A percentile compares a stretch with the other conserved stretches of the same genome.
These are phyloP conservation scores for Didymella arachidicola DNA, from an alignment of 2,329 filamentous ascomycete genomes.

Conservation along the genomic window DNA sequence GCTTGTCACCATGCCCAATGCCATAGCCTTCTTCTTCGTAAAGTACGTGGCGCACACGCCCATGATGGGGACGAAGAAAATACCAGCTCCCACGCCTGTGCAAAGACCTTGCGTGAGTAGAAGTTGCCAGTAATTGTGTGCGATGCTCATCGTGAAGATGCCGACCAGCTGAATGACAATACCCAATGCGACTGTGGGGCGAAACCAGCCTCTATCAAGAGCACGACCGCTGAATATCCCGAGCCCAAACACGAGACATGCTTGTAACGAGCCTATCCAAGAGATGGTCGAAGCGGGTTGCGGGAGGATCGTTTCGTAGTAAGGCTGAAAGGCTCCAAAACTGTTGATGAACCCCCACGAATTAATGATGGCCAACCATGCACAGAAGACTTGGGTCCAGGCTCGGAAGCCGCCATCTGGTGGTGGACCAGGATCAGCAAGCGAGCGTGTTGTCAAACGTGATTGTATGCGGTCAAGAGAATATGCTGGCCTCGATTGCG, in stretches of 20 bases:
- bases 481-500: slow-evolving; percentile 25
- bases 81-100: slow-evolving; percentile 42
- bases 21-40: slow-evolving; percentile 62
- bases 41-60: slow-evolving; percentile 63
- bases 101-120: slow-evolving; percentile 45
- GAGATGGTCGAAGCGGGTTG: slow-evolving; percentile 56
- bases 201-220: slow-evolving; percentile 60
- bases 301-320: slow-evolving; percentile 52
- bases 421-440: slow-evolving; percentile 32
- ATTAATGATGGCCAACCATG: slow-evolving; percentile 42
- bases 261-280: slow-evolving; percentile 62
- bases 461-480: slow-evolving; percentile 43
- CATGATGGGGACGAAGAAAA: slow-evolving; percentile 45
- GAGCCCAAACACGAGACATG: slow-evolving; percentile 56
- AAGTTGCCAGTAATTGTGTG: slow-evolving; percentile 59
- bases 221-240: slow-evolving; percentile 58
- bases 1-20: slow-evolving; percentile 65
- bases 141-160: slow-evolving; percentile 60
- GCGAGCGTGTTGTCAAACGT: slow-evolving; percentile 44
- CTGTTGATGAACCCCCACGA: slow-evolving; percentile 53
- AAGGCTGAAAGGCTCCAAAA: slow-evolving; percentile 58
- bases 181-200: slow-evolving; percentile 52
- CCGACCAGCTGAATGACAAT: slow-evolving; percentile 54
- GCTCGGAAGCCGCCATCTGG: slow-evolving; percentile 54
- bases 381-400: slow-evolving; percentile 44